These are phyloP conservation scores for Solanum arcanum DNA, from an alignment of 257 asterid species.

Conservation along the genomic window DNA sequence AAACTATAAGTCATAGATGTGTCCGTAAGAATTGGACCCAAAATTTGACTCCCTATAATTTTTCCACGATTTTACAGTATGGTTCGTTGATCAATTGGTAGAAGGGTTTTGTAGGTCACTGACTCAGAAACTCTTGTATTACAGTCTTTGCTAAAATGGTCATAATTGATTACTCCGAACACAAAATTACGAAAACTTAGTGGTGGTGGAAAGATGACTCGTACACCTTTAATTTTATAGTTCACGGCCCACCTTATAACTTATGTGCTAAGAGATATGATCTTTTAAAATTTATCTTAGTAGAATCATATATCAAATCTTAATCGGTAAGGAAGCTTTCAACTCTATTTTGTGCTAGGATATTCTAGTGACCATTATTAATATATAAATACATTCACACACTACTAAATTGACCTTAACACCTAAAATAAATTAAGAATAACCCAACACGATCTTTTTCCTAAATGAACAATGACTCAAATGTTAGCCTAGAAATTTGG, in stretches of 20 bases:
- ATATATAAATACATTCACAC: not conserved
- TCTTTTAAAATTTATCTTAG: not conserved
- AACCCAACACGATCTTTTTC: not conserved
- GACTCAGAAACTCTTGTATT: not conserved
- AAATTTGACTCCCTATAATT: too few relatives aligned
- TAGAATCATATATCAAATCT: not conserved
- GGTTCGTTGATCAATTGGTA: not conserved
- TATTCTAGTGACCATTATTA: not conserved
- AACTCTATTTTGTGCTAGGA: not conserved
- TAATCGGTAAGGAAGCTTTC: not conserved
- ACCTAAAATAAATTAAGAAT: not conserved
- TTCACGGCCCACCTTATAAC: not conserved
- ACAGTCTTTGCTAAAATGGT: not conserved
- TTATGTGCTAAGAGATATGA: not conserved
- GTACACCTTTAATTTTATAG: not conserved
- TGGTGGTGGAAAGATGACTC: not conserved
- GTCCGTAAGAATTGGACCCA: not conserved
- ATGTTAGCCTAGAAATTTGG: not conserved
- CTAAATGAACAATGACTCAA: too few relatives aligned
- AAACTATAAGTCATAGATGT: not conserved
- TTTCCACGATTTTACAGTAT: too few relatives aligned
- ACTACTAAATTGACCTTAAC: not conserved
- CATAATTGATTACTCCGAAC: not conserved
- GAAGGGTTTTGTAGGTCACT: not conserved
- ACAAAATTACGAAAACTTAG: not conserved